A percentile compares a stretch with the other conserved stretches of the same genome.
Evolutionary conservation across 495 filamentous ascomycete species (phyloP).

Genomic region (Hypomontagnella monticulosa): DNA sequence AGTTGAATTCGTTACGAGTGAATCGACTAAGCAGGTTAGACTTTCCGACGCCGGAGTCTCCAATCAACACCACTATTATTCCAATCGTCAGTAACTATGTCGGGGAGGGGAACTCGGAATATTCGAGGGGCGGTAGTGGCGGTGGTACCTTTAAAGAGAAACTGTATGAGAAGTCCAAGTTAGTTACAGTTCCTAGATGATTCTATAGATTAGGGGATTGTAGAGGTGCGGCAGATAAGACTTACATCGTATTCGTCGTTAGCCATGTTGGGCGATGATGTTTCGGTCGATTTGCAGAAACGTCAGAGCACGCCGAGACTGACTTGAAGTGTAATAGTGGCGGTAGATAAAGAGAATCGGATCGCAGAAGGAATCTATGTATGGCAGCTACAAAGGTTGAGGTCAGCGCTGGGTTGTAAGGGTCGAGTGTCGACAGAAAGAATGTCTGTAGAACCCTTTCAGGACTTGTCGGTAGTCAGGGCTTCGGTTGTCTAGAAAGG

Average conservation of each 20-base stretch:
- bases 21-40: conserved; percentile 99
- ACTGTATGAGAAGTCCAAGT: conserved; percentile 64
- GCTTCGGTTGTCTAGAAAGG: conserved; percentile 24
- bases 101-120: conserved; percentile 10
- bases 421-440: conserved; percentile 1
- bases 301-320: conserved; percentile 1
- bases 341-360: conserved; percentile 30
- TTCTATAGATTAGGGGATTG: conserved; percentile 8
- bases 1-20: conserved; percentile 99
- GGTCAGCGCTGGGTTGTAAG: conserved; percentile 22
- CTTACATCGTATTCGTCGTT: conserved; percentile 99
- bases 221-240: conserved; percentile 29
- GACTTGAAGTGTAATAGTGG: conserved; percentile 9
- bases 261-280: conserved; percentile 72
- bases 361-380: conserved; percentile 40
- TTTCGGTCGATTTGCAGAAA: conserved; percentile 21
- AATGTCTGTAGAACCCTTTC: conserved; percentile 6
- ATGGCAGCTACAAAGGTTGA: conserved; percentile 35
- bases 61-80: conserved; percentile 90
- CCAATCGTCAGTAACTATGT: conserved; percentile 48
- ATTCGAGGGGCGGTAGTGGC: background rate
- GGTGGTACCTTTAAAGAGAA: conserved; percentile 94
- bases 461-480: conserved; percentile 21
- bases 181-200: conserved; percentile 43
- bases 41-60: conserved; percentile 99